Conservation (phyloP, 2,329 filamentous ascomycete species). For the Trichoderma hamatum region DNA sequence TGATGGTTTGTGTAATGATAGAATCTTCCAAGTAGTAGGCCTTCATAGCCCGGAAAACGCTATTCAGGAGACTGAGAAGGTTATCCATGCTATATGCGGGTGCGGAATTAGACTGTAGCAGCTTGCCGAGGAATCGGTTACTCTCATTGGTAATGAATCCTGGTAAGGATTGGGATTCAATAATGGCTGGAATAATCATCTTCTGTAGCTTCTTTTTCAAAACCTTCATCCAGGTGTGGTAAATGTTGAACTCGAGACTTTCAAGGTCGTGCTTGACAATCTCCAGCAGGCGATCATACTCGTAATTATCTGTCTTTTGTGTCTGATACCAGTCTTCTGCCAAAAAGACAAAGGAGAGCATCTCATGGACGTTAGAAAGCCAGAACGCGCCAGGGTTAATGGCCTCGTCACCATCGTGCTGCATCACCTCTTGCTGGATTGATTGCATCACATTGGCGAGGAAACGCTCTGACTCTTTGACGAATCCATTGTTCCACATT, state of each 20-base stretch:
- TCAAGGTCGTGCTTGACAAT: slow-evolving; percentile 99
- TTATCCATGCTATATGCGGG: slow-evolving; percentile 99
- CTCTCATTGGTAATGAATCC: slow-evolving; percentile 99
- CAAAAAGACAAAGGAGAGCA: slow-evolving; percentile 98
- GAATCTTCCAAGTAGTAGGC: slow-evolving; percentile 95
- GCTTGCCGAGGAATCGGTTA: slow-evolving; percentile 96
- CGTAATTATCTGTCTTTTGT: slow-evolving; percentile 98
- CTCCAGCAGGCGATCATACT: slow-evolving; percentile 95
- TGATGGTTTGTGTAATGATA: slow-evolving; percentile 94
- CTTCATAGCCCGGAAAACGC: slow-evolving; percentile 98
- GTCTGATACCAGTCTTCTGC: slow-evolving; percentile 99
- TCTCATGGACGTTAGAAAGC: slow-evolving; percentile 98
- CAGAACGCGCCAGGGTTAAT: slow-evolving; percentile 98
- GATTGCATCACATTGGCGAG: slow-evolving; percentile 99
- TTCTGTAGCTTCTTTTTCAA: slow-evolving; percentile 99
- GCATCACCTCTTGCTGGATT: slow-evolving; percentile 99
- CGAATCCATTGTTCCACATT: slow-evolving; percentile 99
- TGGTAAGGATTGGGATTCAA: slow-evolving; percentile 96
- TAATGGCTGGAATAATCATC: slow-evolving; percentile 99
- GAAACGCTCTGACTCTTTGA: slow-evolving; percentile 99
- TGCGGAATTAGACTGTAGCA: slow-evolving; percentile 84
- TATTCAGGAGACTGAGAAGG: slow-evolving; percentile 90
- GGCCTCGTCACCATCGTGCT: slow-evolving; percentile 94
- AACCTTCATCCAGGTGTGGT: slow-evolving; percentile 99
- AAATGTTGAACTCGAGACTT: slow-evolving; percentile 99